Evolutionary conservation across 148 eudicot species (phyloP).

Genomic region (Cornus controversa): DNA sequence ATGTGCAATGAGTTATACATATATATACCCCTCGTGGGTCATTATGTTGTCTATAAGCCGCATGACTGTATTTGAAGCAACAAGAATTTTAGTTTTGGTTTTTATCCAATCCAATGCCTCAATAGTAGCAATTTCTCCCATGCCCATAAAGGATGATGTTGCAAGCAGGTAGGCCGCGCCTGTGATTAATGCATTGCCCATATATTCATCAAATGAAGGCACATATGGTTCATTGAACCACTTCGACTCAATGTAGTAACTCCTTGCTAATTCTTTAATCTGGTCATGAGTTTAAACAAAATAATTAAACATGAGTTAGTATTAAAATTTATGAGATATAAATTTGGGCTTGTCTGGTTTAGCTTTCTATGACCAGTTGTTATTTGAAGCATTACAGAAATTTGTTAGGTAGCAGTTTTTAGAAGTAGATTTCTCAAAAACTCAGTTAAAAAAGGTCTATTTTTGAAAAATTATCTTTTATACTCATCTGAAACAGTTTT

Average conservation of each 20-base stretch:
- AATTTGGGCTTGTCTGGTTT: not conserved
- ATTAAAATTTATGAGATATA: no score
- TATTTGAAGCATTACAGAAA: no score
- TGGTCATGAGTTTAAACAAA: not conserved
- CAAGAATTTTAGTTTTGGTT: not conserved
- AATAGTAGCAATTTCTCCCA: slow-evolving; percentile 15
- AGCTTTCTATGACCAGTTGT: no score
- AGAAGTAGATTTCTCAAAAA: no score
- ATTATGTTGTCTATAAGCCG: slow-evolving; percentile 24
- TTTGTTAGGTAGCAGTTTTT: no score
- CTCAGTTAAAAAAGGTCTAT: no score
- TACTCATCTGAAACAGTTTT: no score
- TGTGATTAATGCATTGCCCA: not conserved
- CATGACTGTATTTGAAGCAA: slow-evolving; percentile 6
- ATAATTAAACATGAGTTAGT: no score
- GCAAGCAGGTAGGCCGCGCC: not conserved
- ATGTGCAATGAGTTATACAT: no score
- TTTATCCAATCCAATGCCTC: slow-evolving; percentile 20
- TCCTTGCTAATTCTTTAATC: slow-evolving; percentile 11
- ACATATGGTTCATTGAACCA: slow-evolving; percentile 15
- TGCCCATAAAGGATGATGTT: slow-evolving; percentile 11
- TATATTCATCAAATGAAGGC: slow-evolving; percentile 27
- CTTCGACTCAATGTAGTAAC: slow-evolving; percentile 18
- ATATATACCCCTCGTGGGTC: slow-evolving; percentile 20
- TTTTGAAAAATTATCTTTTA: no score